phyloP scores from a whole-genome alignment of 108 stramenopile species.

The Nannochloropsis oceanica region DNA sequence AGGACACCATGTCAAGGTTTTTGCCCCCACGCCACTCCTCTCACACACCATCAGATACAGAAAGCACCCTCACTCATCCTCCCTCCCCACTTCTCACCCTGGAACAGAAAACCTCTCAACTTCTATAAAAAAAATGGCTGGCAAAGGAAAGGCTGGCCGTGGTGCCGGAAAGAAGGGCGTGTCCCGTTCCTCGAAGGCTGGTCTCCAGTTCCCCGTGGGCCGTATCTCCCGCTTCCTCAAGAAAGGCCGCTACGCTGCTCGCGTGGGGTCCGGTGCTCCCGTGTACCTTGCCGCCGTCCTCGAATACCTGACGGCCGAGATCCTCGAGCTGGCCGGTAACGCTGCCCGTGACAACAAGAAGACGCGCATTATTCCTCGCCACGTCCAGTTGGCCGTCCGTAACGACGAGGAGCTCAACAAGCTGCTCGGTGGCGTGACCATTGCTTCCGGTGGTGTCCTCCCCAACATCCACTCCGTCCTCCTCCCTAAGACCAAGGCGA shows the following conservation, averaged over 20 bases:
- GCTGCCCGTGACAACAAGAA: constrained; percentile 44
- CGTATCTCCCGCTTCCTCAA: constrained; percentile 87
- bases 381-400: constrained; percentile 40
- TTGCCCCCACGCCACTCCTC: no score
- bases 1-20: no score
- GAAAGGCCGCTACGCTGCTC: constrained; percentile 80
- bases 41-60: no score
- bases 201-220: constrained; percentile 92
- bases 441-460: constrained; percentile 85
- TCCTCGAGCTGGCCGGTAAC: constrained; percentile 43
- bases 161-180: constrained; percentile 47
- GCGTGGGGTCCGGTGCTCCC: constrained; percentile 69
- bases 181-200: constrained; percentile 71
- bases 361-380: constrained; percentile 37
- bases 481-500: constrained; percentile 19
- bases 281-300: constrained; percentile 87
- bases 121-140: not conserved
- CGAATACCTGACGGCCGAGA: constrained; percentile 52
- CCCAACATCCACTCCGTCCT: constrained; percentile 84
- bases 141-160: constrained; percentile 59
- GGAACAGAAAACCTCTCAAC: not conserved
- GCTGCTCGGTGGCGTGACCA: constrained; percentile 56
- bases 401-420: constrained; percentile 49
- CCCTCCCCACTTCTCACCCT: no score
- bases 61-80: no score